phyloP scores from a whole-genome alignment of 2,329 filamentous ascomycete species.

The Paecilomyces sp. region DNA sequence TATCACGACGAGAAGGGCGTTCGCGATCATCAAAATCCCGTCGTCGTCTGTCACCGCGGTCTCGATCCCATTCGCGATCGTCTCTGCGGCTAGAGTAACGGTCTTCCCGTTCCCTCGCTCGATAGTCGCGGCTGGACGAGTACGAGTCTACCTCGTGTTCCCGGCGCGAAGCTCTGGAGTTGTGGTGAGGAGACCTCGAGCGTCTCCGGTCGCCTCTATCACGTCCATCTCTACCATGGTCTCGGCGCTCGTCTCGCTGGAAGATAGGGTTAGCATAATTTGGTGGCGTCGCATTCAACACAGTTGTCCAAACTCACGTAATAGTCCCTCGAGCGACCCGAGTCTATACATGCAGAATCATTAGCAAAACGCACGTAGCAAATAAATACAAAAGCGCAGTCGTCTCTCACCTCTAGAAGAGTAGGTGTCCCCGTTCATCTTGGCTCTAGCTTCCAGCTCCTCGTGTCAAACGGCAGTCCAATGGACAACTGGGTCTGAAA shows the following conservation, averaged over 20 bases:
- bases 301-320: slow-evolving; percentile 36
- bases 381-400: slow-evolving; percentile 6
- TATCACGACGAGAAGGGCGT: slow-evolving; percentile 47
- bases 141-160: slow-evolving; percentile 78
- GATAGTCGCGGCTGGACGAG: slow-evolving; percentile 84
- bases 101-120: slow-evolving; percentile 89
- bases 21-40: slow-evolving; percentile 64
- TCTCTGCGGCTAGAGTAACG: slow-evolving; percentile 69
- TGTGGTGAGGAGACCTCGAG: slow-evolving; percentile 77
- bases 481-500: slow-evolving; percentile 8
- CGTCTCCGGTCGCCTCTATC: slow-evolving; percentile 61
- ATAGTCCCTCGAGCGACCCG: slow-evolving; percentile 47
- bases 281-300: not conserved
- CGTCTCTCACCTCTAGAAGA: slow-evolving; percentile 62
- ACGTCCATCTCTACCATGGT: slow-evolving; percentile 31
- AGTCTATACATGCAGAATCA: slow-evolving; percentile 36
- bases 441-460: slow-evolving; percentile 20
- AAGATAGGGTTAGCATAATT: slow-evolving; percentile 15
- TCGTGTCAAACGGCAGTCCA: not conserved
- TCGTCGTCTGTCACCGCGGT: slow-evolving; percentile 51
- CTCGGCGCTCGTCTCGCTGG: slow-evolving; percentile 42
- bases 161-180: slow-evolving; percentile 58
- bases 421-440: slow-evolving; percentile 82
- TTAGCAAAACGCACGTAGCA: slow-evolving; percentile 21
- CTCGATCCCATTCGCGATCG: slow-evolving; percentile 72